Base-by-base conservation (phyloP, 257 asterid genomes). In the Nicotiana undulata region DNA sequence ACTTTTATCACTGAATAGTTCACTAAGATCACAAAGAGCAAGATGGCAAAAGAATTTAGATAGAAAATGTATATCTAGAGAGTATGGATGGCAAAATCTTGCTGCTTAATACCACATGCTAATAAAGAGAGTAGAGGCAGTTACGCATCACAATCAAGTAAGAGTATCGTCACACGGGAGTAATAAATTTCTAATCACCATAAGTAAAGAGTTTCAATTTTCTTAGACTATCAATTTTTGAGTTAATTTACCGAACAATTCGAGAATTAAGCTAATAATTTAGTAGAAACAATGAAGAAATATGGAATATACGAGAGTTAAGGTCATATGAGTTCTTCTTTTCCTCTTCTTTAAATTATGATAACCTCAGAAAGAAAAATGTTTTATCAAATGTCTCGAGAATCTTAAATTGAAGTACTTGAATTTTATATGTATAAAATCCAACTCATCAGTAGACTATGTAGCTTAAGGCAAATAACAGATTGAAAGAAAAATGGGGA, bases 391-490 rank as follows among this genome's bases (percentile, higher is more conserved):
- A 58, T n/a, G 28, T 3, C 63, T 18, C 7, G 9, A 56, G 26
- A 56, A 58, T 18, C 20, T 18, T 6, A 6, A 58, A 22, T 24
- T 61, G 24, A 11, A 51, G 17, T 26, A 24, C 37, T 26, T 26
- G 67, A 26, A 4, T 12, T 34, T 11, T 63, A 26, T 26, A 15
- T 63, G 17, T 12, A 26, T 15, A 26, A 63, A 61, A 26, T 28
- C 2, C 34, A 58, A 58, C 29, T n/a, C 64, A 20, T 11, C 6
- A 51, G 55, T 51, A 58, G 15, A 58, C 28, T n/a, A 11, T 58
- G 29, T 20, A 20, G 64, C 64, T 80, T 85, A 95, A 97, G 98
- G 98, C 80, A 95, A 81, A 92, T 81, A 84, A 94, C 94, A 80
- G 97, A 92, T 2, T 40, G 46, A 40, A 34, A 40, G 0, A 40